Conservation (phyloP, 148 eudicot species). For the Chenopodium suecicum region DNA sequence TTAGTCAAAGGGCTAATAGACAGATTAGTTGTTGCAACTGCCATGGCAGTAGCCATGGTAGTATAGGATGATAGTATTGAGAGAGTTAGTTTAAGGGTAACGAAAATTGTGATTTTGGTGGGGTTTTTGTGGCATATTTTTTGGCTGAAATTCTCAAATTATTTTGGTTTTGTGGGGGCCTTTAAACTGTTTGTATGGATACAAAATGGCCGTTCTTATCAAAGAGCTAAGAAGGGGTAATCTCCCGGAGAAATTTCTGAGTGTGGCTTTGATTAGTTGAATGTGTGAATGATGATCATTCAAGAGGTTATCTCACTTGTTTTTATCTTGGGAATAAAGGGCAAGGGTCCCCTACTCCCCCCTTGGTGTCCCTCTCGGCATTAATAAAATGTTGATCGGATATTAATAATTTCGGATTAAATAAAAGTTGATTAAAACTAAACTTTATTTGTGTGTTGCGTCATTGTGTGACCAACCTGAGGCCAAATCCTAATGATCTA, state of each 20-base stretch:
- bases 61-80: conserved; percentile 2
- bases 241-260: neutral
- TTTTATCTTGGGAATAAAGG: neutral
- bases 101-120: conserved; percentile 23
- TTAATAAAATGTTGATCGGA: too few relatives aligned
- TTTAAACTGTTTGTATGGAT: conserved; percentile 40
- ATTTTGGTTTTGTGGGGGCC: neutral
- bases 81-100: conserved; percentile 4
- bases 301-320: neutral
- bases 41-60: conserved; percentile 47
- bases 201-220: conserved; percentile 26
- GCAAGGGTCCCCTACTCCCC: too few relatives aligned
- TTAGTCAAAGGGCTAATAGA: conserved; percentile 23
- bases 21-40: conserved; percentile 28
- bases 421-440: too few relatives aligned
- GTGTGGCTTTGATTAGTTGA: neutral
- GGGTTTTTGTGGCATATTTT: conserved; percentile 17
- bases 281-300: conserved; percentile 11
- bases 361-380: too few relatives aligned
- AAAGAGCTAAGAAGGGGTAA: conserved; percentile 1
- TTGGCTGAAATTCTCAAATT: neutral
- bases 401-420: too few relatives aligned
- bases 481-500: too few relatives aligned
- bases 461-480: too few relatives aligned
- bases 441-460: too few relatives aligned